Percentiles rank a stretch among this genome's conserved stretches.
Conservation (phyloP, 371 early-diverging fungal species). For the Mortierella sp. region DNA sequence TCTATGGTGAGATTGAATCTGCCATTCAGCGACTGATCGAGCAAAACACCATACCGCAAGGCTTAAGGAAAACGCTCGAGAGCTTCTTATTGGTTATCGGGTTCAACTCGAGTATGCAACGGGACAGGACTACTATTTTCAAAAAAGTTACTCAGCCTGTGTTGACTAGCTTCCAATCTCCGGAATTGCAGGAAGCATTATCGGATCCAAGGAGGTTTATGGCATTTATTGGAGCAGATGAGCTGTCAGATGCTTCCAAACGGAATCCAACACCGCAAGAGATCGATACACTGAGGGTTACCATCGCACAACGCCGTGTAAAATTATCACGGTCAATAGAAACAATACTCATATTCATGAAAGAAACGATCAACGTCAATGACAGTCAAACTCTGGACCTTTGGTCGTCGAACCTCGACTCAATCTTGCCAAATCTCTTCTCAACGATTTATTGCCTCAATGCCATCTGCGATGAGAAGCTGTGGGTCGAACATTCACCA, state of each 20-base stretch:
- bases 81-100: conserved; percentile 60
- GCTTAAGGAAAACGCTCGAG: conserved; percentile 55
- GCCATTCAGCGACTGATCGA: conserved; percentile 43
- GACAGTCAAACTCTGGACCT: conserved; percentile 20
- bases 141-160: conserved; percentile 48
- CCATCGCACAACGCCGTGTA: conserved; percentile 27
- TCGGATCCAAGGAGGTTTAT: conserved; percentile 30
- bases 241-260: conserved; percentile 15
- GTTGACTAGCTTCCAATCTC: conserved; percentile 14
- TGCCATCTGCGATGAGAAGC: conserved; percentile 17
- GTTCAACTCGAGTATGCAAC: conserved; percentile 29
- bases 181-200: conserved; percentile 15
- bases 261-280: conserved; percentile 8
- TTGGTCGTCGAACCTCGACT: conserved; percentile 28
- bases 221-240: conserved; percentile 35
- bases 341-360: conserved; percentile 30
- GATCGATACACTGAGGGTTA: conserved; percentile 8
- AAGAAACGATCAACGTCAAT: conserved; percentile 35
- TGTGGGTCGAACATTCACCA: conserved; percentile 21
- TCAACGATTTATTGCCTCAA: conserved; percentile 41
- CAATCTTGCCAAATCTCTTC: conserved; percentile 35
- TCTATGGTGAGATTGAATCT: conserved; percentile 54
- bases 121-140: conserved; percentile 27
- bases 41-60: conserved; percentile 22
- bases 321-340: conserved; percentile 33